Evolutionary conservation across 805 yeast genomes (phyloP).

Genomic region (Kodamaea kakaduensis): DNA sequence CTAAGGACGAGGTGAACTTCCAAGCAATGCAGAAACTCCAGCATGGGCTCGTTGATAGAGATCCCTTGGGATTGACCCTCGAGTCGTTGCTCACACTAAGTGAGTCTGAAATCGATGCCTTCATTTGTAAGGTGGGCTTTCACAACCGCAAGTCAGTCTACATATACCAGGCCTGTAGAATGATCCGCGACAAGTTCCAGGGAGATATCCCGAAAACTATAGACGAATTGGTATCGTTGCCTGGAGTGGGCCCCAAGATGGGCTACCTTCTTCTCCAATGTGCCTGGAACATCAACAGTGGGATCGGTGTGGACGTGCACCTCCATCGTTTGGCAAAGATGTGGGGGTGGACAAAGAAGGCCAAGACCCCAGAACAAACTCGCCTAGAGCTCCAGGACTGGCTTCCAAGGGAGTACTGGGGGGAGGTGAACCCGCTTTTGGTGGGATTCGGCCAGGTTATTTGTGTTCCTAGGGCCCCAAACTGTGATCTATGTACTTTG

Average conservation of each 20-base stretch:
- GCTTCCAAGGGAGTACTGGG: conserved; percentile 75
- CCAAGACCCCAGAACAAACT: conserved; percentile 71
- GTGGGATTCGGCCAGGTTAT: conserved; percentile 94
- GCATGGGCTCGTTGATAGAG: conserved; percentile 34
- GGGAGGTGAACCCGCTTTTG: conserved; percentile 75
- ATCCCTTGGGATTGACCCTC: conserved; percentile 51
- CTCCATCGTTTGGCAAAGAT: conserved; percentile 73
- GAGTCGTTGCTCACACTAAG: conserved; percentile 49
- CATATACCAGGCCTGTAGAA: conserved; percentile 56
- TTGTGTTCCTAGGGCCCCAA: conserved; percentile 65
- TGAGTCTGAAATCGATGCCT: conserved; percentile 55
- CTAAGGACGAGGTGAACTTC: conserved; percentile 83
- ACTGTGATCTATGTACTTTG: conserved; percentile 69
- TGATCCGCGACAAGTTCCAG: conserved; percentile 45
- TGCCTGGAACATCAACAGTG: conserved; percentile 73
- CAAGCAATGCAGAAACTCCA: conserved; percentile 66
- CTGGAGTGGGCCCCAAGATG: conserved; percentile 98
- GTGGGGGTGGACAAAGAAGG: conserved; percentile 70
- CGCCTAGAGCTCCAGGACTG: conserved; percentile 64
- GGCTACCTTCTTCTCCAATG: conserved; percentile 74
- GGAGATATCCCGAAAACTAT: conserved; percentile 74
- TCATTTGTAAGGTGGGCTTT: conserved; percentile 82
- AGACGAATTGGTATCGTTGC: conserved; percentile 61
- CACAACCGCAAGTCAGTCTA: conserved; percentile 75
- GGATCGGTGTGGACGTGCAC: conserved; percentile 95